phyloP scores from a whole-genome alignment of 805 yeast genomes.

The Teunomyces atbi region DNA sequence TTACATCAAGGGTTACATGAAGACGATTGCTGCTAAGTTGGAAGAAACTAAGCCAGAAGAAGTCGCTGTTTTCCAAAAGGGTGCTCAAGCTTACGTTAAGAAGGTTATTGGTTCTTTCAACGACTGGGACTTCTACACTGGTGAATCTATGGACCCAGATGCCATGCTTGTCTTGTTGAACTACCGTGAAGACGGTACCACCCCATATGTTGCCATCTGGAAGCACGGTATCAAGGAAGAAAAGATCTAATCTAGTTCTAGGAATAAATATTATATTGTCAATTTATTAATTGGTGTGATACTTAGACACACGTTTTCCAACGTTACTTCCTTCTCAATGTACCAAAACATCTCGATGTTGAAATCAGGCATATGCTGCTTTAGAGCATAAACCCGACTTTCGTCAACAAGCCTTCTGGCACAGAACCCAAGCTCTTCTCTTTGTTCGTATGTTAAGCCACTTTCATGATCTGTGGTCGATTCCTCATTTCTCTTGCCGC shows the following conservation, averaged over 20 bases:
- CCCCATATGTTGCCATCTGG: conserved; percentile 98
- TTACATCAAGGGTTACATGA: conserved; percentile 99
- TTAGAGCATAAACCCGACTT: conserved; percentile 56
- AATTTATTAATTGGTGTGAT: conserved; percentile 3
- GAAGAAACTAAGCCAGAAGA: conserved; percentile 87
- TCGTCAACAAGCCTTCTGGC: conserved; percentile 77
- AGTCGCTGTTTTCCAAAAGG: conserved; percentile 90
- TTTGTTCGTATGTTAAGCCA: conserved; percentile 41
- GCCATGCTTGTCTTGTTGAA: conserved; percentile 96
- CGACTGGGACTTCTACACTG: conserved; percentile 99
- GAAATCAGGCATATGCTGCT: conserved; percentile 30
- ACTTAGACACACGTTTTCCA: conserved; percentile 65
- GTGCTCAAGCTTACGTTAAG: conserved; percentile 95
- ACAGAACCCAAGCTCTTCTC: conserved; percentile 60
- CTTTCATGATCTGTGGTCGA: conserved; percentile 37
- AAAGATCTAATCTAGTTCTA: conserved; percentile 62
- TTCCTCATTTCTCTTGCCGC: conserved; percentile 47
- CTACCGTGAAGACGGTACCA: conserved; percentile 99
- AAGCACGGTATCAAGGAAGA: conserved; percentile 92
- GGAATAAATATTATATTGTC: conserved; percentile 3
- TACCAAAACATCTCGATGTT: conserved; percentile 56
- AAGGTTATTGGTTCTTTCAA: conserved; percentile 92
- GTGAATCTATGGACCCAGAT: conserved; percentile 99
- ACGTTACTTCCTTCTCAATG: conserved; percentile 53
- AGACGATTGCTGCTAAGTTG: conserved; percentile 86